Evolutionary conservation across 116 monocot species (phyloP), one percentile per base, ranked within the genome.

Genomic region (Papilionanthe hybrid): DNA sequence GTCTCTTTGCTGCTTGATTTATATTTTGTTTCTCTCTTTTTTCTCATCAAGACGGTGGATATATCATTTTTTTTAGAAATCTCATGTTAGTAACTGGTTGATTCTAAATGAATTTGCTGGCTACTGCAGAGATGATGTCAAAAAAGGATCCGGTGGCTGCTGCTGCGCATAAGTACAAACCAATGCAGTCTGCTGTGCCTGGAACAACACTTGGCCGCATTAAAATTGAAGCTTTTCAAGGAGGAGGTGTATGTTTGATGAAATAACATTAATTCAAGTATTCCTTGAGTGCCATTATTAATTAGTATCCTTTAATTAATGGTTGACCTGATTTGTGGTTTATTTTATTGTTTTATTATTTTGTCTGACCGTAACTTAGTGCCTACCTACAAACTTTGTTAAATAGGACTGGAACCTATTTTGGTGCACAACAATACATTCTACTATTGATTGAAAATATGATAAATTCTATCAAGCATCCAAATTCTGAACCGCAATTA

Each of bases 201-300:
- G 98, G 98, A 86, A 98, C 98, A 69, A 98, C 98, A 30, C 77
- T 98, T 37, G 98, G 98, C n/a, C 98, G 94, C 76, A 98, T 98
- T 82, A 88, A 90, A 84, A 94, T 98, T 79, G 88, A 98, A 79
- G 94, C 98, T 43, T 94, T 98, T 86, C 90, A 85, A 80, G 91
- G 90, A 87, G 91, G 85, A 83, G 94, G 97, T 80, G 97, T 97
- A 82, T 56, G 85, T 78, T 78, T 18, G 20, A 10, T 11, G 12
- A 48, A 75, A 49, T 28, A 8, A 44, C 42, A 75, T 75, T 75
- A 48, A 23, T 37, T 75, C 28, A 50, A 50, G 23, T 27, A 50
- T 75, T 27, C 50, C 13, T 47, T 25, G 3, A 11, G 27, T 75
- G 27, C 32, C 12, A 32, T 30, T 4, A 69, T 37, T 69, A 69